Conservation (phyloP, 805 yeast species). For the Komagataella mondaviorum region DNA sequence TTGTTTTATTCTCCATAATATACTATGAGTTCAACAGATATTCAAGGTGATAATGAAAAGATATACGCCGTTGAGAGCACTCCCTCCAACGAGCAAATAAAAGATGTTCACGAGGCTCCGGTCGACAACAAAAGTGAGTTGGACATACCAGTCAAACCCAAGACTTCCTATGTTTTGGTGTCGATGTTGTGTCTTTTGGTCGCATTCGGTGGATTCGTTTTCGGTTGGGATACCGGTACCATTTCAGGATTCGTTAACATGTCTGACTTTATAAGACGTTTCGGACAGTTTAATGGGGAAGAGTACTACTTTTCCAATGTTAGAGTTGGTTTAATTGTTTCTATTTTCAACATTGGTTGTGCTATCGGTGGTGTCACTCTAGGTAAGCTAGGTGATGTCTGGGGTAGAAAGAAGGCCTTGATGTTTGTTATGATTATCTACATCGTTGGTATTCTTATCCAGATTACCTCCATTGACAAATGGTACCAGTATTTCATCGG, state of each 20-base stretch:
- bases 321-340: constrained; percentile 49
- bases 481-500: constrained; percentile 62
- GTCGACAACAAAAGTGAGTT: neutral
- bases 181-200: constrained; percentile 34
- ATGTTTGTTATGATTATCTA: constrained; percentile 40
- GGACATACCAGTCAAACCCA: constrained; percentile 11
- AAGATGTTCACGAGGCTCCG: neutral
- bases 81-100: neutral
- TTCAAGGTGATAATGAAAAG: neutral
- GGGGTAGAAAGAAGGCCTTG: constrained; percentile 48
- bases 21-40: neutral
- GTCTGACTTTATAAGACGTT: constrained; percentile 38
- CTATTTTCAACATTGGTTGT: constrained; percentile 61
- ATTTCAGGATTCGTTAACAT: constrained; percentile 59
- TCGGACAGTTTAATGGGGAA: constrained; percentile 28
- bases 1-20: neutral
- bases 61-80: neutral
- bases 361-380: constrained; percentile 58
- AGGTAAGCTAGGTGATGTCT: constrained; percentile 41
- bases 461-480: constrained; percentile 34
- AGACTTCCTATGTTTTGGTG: constrained; percentile 11
- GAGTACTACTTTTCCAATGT: constrained; percentile 36
- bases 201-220: constrained; percentile 68
- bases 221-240: constrained; percentile 74
- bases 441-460: constrained; percentile 47